Percentiles rank a stretch among this genome's conserved stretches.
Conservation (phyloP, 2,329 filamentous ascomycete genomes). For the Pseudogymnoascus sp. region DNA sequence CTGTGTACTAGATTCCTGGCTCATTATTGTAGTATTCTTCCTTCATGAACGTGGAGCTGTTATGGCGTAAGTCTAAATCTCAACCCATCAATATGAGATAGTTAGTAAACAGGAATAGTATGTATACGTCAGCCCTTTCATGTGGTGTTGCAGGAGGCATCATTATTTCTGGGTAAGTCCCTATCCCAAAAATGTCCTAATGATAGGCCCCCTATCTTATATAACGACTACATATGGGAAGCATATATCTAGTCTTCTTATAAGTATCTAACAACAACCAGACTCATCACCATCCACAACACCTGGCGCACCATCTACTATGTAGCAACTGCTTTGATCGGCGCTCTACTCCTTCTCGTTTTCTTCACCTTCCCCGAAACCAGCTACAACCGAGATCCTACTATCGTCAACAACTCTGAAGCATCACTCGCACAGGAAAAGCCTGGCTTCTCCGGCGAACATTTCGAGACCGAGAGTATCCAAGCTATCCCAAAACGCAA, state of each 20-base stretch:
- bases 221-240: too few relatives aligned
- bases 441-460: not conserved
- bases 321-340: conserved; percentile 43
- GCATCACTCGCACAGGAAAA: not conserved
- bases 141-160: conserved; percentile 41
- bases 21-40: conserved; percentile 40
- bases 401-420: not conserved
- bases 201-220: conserved; percentile 29
- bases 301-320: conserved; percentile 46
- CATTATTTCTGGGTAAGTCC: conserved; percentile 43
- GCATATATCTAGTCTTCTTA: conserved; percentile 32
- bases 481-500: conserved; percentile 13
- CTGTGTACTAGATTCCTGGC: not conserved
- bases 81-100: not conserved
- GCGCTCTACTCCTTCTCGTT: conserved; percentile 38
- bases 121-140: conserved; percentile 26
- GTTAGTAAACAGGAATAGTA: conserved; percentile 8
- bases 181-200: not conserved
- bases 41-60: conserved; percentile 49
- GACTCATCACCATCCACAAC: conserved; percentile 38
- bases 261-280: not conserved
- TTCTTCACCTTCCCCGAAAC: conserved; percentile 50
- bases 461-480: conserved; percentile 21
- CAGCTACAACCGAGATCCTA: conserved; percentile 34
- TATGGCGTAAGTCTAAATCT: conserved; percentile 18